Conservation (phyloP, 495 filamentous ascomycete genomes). For the Annulohypoxylon bovei region DNA sequence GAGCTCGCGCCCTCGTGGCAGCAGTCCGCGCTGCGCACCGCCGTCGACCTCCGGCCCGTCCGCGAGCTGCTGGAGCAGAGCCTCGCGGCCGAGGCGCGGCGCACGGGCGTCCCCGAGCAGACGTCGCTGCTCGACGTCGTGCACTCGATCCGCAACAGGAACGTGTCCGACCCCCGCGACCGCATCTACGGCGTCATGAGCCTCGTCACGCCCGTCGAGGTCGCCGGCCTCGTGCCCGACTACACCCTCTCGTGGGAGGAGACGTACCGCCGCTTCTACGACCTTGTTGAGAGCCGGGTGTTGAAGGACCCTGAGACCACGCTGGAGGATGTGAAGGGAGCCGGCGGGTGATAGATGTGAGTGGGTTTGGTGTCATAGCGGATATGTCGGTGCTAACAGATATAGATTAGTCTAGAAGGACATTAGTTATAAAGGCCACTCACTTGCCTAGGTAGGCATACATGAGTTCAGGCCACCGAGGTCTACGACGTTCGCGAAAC, state of each 20-base stretch:
- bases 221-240: background rate
- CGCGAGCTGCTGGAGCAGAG: background rate
- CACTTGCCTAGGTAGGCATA: no score
- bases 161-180: background rate
- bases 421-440: no score
- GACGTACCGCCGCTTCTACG: background rate
- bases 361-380: background rate
- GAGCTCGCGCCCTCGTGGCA: background rate
- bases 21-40: background rate
- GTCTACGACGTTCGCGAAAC: no score
- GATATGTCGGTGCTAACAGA: no score
- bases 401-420: no score
- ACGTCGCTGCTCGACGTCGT: background rate
- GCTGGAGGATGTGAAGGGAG: background rate
- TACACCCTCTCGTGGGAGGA: background rate
- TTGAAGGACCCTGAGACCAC: background rate
- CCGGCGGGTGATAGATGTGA: background rate
- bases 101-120: background rate
- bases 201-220: background rate
- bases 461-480: no score
- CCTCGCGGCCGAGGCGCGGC: background rate
- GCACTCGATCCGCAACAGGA: background rate
- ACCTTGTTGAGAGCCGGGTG: background rate
- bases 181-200: background rate
- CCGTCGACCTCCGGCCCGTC: background rate